These are phyloP conservation scores for Chlorella sorokiniana DNA, from an alignment of 139 green algal genomes.

Conservation along the genomic window DNA sequence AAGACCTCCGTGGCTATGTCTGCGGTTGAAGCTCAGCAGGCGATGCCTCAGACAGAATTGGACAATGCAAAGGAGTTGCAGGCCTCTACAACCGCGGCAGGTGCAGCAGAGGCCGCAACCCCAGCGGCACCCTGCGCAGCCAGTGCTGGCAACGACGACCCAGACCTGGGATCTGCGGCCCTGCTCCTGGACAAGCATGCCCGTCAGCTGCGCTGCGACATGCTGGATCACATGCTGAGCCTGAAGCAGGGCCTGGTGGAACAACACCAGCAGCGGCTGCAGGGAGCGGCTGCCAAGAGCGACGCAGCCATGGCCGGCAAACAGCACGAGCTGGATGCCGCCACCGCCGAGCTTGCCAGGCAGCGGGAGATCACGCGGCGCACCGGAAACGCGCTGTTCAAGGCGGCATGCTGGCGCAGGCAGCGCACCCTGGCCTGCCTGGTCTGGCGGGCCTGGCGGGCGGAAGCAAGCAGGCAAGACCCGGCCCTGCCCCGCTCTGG, in stretches of 20 bases:
- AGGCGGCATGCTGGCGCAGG: not conserved
- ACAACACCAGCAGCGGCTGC: not conserved
- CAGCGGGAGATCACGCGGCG: not conserved
- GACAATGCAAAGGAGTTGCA: no score
- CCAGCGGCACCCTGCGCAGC: not conserved
- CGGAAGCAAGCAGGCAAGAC: not conserved
- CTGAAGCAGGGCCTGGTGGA: not conserved
- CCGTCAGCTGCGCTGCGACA: not conserved
- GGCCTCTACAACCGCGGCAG: no score
- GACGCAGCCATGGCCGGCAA: not conserved
- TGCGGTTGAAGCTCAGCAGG: no score
- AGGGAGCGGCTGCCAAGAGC: not conserved
- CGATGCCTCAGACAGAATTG: no score
- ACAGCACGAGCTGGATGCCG: not conserved
- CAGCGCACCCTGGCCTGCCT: not conserved
- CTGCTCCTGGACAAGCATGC: slow-evolving; percentile 11
- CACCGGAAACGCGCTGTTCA: not conserved
- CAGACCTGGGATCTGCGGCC: slow-evolving; percentile 12
- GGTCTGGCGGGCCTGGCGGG: slow-evolving; percentile 15
- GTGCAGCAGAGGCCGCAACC: not conserved
- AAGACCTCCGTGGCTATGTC: no score
- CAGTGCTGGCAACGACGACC: not conserved
- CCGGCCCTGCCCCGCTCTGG: not conserved
- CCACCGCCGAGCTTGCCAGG: not conserved
- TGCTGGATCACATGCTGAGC: slow-evolving; percentile 1